Base-by-base conservation (phyloP, 352 stramenopile genomes). In the Globisporangium rhizosaccharum region DNA sequence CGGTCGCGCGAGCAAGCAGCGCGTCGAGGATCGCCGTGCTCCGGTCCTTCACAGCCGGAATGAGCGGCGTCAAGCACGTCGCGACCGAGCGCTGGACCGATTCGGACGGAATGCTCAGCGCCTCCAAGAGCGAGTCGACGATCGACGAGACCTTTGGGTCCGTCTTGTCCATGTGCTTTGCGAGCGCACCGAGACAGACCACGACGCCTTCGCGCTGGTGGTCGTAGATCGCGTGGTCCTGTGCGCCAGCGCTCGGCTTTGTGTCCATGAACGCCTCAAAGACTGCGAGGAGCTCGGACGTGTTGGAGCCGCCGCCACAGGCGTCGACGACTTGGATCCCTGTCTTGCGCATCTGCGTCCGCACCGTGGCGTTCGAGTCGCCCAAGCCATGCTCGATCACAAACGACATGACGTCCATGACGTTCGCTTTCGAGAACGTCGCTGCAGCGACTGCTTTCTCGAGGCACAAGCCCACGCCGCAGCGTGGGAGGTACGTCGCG, bases 71-170 rank as follows among this genome's bases (percentile, higher is more conserved):
- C 48, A 98, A 66, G 54, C 91, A 98, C 45, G 78, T 85, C 15
- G 94, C 87, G 0, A 98, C 88, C 6, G 94, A 96, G 30, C 87
- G 80, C 67, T 98, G 94, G 28, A 98, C 93, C 17, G 89, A 89
- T 64, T 98, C 94, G 8, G 89, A 96, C 20, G 95, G 95, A 51
- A 96, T 98, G 26, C 69, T 78, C 45, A 98, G 77, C 18, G 92
- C 75, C 59, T 96, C 86, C 15, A 97, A 53, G 11, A 98, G 73
- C 33, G 71, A 87, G 54, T 96, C 79, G 28, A 96, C 80, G 54
- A 96, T 97, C 39, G 69, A 84, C 15, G 82, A 76, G 3, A 98
- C 90, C 63, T 96, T 96, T 3, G 87, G 82, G 57, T 98, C 89
- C 18, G 66, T 81, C 59, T 88, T 82, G 59, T 86, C 74, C 78